Evolutionary conservation across 768 basidiomycete species (phyloP), one percentile per base, ranked within the genome.

Genomic region (Lactifluus rugatus): DNA sequence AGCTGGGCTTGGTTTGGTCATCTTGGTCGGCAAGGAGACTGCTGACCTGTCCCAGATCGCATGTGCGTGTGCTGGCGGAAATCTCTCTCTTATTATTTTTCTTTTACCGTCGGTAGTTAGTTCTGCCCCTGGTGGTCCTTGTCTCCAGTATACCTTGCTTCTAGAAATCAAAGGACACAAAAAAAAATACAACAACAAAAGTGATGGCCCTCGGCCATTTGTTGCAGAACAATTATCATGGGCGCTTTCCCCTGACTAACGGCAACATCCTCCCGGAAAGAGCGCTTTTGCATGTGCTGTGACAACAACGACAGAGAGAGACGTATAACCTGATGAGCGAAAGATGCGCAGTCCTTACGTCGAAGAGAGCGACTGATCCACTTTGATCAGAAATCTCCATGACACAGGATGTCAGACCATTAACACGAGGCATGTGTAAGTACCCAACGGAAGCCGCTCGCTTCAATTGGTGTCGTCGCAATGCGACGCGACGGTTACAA

Each of bases 21-120:
- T 53, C 39, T 23, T 36, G 50, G 65, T 66, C 63, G 65, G 64
- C 65, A 66, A 66, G 65, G 64, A 52, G 44, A 62, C 65, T n/a
- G 37, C 48, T 34, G 45, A 60, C 31, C 44, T 21, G 44, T 32
- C 39, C 49, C 34, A 2, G 13, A 34, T 34, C 34, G 10, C 49
- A 54, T 47, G 17, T 19, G 16, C 32, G 17, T 19, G 16, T 25
- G 32, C 21, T 25, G 16, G 50, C 42, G 37, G 31, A 23, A n/a
- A 21, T 9, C 25, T 7, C 39, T 17, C 42, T 23, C 21, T 44
- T 3, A 48, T 58, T 59, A 49, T 23, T 48, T 31, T 26, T 17
- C 34, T 23, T 16, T 9, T 19, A 31, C 28, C 5, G 41, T 51
- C 45, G 39, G 17, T 16, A 11, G 31, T 48, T 36, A 8, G 11